Percentiles rank a stretch among this genome's conserved stretches.
Conservation (phyloP, 257 asterid genomes). For the Fraxinus quadrangulata region DNA sequence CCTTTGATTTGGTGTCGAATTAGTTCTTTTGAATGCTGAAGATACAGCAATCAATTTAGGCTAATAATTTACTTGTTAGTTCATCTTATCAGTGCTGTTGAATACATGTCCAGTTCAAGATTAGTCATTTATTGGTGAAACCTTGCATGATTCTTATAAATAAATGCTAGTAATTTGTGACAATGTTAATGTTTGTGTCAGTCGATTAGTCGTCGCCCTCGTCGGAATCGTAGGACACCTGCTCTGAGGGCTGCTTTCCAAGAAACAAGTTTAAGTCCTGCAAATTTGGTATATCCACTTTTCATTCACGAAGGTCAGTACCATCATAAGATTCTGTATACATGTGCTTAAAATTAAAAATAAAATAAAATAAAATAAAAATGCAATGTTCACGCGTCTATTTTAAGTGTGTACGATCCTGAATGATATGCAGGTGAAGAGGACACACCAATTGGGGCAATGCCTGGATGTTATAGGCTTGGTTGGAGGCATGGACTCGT, state of each 20-base stretch:
- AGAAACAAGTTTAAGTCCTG: slow-evolving; percentile 84
- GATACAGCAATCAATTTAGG: background rate
- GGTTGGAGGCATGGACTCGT: slow-evolving; percentile 98
- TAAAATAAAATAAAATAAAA: background rate
- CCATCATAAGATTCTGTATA: background rate
- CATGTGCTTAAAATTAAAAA: background rate
- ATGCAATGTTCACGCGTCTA: background rate
- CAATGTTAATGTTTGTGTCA: slow-evolving; percentile 38
- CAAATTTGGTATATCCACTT: slow-evolving; percentile 94
- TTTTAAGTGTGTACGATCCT: slow-evolving; percentile 14
- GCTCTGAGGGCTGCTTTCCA: slow-evolving; percentile 82
- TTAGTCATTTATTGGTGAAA: slow-evolving; percentile 8
- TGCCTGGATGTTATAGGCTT: slow-evolving; percentile 98
- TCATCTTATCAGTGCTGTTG: background rate
- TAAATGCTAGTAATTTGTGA: background rate
- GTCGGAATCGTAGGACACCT: slow-evolving; percentile 82
- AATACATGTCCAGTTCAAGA: background rate
- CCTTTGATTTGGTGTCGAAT: background rate
- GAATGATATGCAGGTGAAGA: slow-evolving; percentile 69
- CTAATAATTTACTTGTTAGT: background rate
- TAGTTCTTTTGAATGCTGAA: background rate
- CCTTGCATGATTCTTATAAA: background rate
- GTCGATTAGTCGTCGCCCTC: slow-evolving; percentile 76
- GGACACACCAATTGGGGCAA: slow-evolving; percentile 96
- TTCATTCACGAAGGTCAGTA: slow-evolving; percentile 89